Base-by-base conservation (phyloP, 1,139 yeast species). In the Candida glucosophila region DNA sequence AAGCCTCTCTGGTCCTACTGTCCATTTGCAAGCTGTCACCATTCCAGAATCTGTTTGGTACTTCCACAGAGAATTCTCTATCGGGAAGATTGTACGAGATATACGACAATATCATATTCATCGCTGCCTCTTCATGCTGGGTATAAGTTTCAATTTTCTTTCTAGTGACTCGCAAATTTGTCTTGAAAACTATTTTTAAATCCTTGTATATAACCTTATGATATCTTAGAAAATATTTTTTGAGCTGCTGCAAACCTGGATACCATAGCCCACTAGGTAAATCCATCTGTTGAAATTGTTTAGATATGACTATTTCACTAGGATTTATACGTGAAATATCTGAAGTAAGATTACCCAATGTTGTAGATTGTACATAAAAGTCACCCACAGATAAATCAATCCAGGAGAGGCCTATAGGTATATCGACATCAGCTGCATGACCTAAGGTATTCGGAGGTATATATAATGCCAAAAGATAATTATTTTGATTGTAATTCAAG, bases 341-440 rank as follows among this genome's bases (percentile, higher is more conserved):
- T 4, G 80, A 62, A 31, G 67, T 55, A 4, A 82, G 45, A n/a
- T 68, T 68, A 4, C 55, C 60, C 12, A 71, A 42, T 0, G 69
- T 65, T 0, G 86, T 73, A 22, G 71, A 72, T 40, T 81, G 81
- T 3, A 76, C 76, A 40, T 63, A 73, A 25, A 85, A 71, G 19
- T 74, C 77, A 0, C 97, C 97, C 1, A 90, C 73, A 0, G 93
- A 79, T 1, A 90, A 59, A 49, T 90, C 97, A 19, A 80, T 69
- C 98, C 98, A 90, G 12, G 90, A 71, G 4, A 90, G 45, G 0
- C 95, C 96, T 3, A 86, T 49, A 31, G 64, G 50, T 39, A 65
- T 40, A 25, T 63, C 67, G 0, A 63, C 57, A 35, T 70, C 73
- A 1, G 70, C 58, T 0, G 67, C 55, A 10, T 58, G 53, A 18